Conservation (phyloP, 306 rosid genomes). For the Vigna hirtella region DNA sequence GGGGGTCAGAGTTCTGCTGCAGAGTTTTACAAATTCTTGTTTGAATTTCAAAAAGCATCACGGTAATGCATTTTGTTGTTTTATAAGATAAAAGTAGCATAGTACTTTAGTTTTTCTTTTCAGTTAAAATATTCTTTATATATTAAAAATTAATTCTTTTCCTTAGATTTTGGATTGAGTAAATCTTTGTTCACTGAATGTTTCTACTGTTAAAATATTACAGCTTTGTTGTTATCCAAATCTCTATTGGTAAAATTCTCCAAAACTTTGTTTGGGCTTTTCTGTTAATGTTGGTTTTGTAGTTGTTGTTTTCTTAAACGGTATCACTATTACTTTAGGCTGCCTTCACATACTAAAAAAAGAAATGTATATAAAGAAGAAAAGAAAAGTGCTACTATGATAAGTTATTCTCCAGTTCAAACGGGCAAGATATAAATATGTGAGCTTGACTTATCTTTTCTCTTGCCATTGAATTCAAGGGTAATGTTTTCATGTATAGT, state of each 20-base stretch:
- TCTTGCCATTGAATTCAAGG: neutral
- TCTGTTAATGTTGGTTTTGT: neutral
- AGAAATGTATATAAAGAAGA: neutral
- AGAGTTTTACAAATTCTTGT: conserved; percentile 70
- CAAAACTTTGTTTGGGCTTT: neutral
- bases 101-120: neutral
- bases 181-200: conserved; percentile 4
- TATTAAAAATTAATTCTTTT: neutral
- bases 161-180: neutral
- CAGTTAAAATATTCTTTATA: conserved; percentile 16
- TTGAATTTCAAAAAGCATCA: conserved; percentile 87
- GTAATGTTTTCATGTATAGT: neutral
- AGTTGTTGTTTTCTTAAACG: conserved; percentile 1
- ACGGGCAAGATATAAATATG: neutral
- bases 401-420: conserved; percentile 21
- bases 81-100: neutral
- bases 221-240: neutral
- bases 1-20: conserved; percentile 69
- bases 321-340: neutral
- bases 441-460: neutral
- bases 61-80: conserved; percentile 55
- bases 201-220: conserved; percentile 8
- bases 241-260: neutral
- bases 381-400: neutral
- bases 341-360: neutral